Percentiles rank a stretch among this genome's conserved stretches.
Conservation (phyloP, 140 eudicot genomes). For the Anethum foeniculum region DNA sequence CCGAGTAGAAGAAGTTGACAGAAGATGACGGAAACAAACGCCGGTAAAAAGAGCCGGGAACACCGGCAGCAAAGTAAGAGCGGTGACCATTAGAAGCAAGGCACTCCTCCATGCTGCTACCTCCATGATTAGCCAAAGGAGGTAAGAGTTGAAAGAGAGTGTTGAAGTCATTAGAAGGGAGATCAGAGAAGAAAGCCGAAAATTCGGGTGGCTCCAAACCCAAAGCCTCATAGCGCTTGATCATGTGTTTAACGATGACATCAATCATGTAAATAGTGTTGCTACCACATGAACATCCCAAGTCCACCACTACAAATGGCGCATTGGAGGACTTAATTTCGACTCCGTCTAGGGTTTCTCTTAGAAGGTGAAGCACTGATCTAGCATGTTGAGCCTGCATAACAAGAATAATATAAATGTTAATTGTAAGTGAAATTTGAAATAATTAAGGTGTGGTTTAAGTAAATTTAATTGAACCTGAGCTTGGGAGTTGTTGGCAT, state of each 20-base stretch:
- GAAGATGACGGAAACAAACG: constrained; percentile 70
- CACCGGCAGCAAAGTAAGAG: constrained; percentile 74
- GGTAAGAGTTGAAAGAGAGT: constrained; percentile 90
- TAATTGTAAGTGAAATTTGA: neutral
- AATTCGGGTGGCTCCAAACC: constrained; percentile 68
- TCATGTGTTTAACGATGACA: constrained; percentile 69
- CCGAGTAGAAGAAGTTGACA: constrained; percentile 76
- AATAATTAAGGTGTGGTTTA: neutral
- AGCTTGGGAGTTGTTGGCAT: constrained; percentile 89
- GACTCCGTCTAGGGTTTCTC: constrained; percentile 74
- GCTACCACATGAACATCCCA: constrained; percentile 83
- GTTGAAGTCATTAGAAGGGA: constrained; percentile 93
- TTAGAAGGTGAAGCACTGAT: constrained; percentile 76
- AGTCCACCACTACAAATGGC: constrained; percentile 77
- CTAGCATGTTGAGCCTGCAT: constrained; percentile 80
- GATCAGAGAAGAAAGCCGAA: constrained; percentile 84
- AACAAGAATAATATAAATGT: neutral
- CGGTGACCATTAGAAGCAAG: constrained; percentile 67
- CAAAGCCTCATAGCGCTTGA: constrained; percentile 50
- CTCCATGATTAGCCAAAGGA: constrained; percentile 39
- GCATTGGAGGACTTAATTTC: constrained; percentile 25
- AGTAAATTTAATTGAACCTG: constrained; percentile 31
- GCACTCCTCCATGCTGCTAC: constrained; percentile 86
- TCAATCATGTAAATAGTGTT: constrained; percentile 75
- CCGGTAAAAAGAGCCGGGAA: constrained; percentile 80